Evolutionary conservation across 345 rosid species (phyloP).

Genomic region (Citrus australasica): DNA sequence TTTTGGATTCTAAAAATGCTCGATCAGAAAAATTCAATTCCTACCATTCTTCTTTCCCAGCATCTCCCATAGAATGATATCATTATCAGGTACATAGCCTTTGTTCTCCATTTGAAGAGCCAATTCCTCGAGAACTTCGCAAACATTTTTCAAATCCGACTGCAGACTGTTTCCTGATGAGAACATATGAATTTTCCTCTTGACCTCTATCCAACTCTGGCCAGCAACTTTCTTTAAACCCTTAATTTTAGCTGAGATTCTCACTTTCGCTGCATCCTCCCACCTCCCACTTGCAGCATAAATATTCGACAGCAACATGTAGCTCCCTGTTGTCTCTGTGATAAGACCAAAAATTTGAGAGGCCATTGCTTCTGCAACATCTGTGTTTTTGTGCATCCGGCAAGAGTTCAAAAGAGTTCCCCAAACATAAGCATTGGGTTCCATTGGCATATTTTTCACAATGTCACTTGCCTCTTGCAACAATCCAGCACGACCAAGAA

Average conservation of each 20-base stretch:
- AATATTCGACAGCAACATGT: constrained; percentile 61
- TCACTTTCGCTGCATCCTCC: constrained; percentile 65
- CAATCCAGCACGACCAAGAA: constrained; percentile 64
- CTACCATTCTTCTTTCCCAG: not conserved
- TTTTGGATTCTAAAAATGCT: not conserved
- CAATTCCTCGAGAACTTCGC: constrained; percentile 30
- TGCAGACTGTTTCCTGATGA: constrained; percentile 37
- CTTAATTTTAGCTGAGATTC: constrained; percentile 54
- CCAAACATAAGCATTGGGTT: constrained; percentile 59
- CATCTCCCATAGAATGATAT: not conserved
- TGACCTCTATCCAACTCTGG: constrained; percentile 63
- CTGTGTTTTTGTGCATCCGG: constrained; percentile 54
- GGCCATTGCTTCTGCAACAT: constrained; percentile 43
- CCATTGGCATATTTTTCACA: constrained; percentile 57
- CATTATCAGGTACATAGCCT: not conserved
- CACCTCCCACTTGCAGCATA: constrained; percentile 67
- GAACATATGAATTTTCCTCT: constrained; percentile 45
- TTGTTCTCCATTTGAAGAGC: constrained; percentile 30
- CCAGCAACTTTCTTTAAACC: constrained; percentile 74
- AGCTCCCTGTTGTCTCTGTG: constrained; percentile 42
- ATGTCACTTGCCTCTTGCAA: constrained; percentile 58
- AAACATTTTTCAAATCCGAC: constrained; percentile 19
- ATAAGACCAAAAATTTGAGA: constrained; percentile 29
- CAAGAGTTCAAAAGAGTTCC: constrained; percentile 76
- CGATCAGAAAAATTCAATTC: not conserved